Conservation (phyloP, 1,284 basidiomycete species). For the Neolentinus lepideus region DNA sequence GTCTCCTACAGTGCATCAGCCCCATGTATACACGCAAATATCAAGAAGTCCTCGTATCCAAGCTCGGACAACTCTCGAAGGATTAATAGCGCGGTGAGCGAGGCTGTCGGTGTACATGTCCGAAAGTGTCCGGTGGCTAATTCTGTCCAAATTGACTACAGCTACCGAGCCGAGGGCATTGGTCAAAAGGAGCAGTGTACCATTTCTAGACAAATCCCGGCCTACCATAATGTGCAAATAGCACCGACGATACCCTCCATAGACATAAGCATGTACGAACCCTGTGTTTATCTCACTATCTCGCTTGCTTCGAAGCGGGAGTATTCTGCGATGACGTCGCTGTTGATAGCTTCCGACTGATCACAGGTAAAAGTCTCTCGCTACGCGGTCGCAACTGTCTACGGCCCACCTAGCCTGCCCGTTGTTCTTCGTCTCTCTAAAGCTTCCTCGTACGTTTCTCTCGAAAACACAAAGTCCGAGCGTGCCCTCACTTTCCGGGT, state of each 20-base stretch:
- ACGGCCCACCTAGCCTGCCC: constrained; percentile 11
- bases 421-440: constrained; percentile 32
- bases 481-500: constrained; percentile 41
- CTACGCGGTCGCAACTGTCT: background rate
- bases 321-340: background rate
- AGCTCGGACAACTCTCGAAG: constrained; percentile 36
- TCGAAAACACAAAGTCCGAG: constrained; percentile 41
- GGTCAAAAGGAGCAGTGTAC: background rate
- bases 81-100: constrained; percentile 5
- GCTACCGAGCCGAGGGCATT: background rate
- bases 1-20: constrained; percentile 45
- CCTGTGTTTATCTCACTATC: background rate
- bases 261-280: background rate
- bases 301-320: background rate
- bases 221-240: background rate
- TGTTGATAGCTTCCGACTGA: background rate
- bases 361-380: background rate
- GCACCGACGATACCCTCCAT: background rate
- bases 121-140: background rate
- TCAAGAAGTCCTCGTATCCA: constrained; percentile 39
- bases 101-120: background rate
- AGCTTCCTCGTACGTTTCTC: constrained; percentile 44
- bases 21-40: constrained; percentile 38
- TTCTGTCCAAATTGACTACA: background rate
- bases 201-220: background rate